A percentile compares a stretch with the other conserved stretches of the same genome.
Conservation (phyloP, 2,329 filamentous ascomycete genomes). For the Fusarium fracticaudum region DNA sequence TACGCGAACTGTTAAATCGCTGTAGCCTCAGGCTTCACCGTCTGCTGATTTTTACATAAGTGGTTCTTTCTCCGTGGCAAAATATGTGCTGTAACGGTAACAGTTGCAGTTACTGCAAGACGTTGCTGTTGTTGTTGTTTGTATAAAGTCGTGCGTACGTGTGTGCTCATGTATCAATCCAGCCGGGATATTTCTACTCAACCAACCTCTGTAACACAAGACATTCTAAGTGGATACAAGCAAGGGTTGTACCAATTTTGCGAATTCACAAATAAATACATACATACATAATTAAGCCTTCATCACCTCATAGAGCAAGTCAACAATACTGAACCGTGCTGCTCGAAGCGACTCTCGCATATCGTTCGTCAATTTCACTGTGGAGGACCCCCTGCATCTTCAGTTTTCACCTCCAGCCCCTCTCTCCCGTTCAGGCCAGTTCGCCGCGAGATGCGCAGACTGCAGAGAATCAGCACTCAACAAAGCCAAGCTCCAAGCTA, state of each 20-base stretch:
- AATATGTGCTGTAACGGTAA: neutral
- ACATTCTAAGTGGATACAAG: neutral
- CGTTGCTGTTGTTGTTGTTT: neutral
- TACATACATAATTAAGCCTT: neutral
- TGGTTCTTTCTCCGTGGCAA: constrained; percentile 1
- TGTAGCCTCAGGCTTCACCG: constrained; percentile 16
- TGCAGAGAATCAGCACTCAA: neutral
- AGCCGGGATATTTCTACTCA: neutral
- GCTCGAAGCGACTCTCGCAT: constrained; percentile 23
- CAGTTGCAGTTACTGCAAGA: neutral
- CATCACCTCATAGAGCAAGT: constrained; percentile 10
- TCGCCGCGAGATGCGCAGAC: constrained; percentile 19
- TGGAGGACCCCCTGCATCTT: constrained; percentile 9
- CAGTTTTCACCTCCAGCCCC: neutral
- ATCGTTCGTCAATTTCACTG: constrained; percentile 11
- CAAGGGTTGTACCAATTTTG: constrained; percentile 2
- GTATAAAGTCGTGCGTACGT: neutral
- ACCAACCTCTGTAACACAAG: neutral
- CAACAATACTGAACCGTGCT: constrained; percentile 24
- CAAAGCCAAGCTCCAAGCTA: neutral
- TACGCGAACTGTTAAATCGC: neutral
- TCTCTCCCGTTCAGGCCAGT: neutral
- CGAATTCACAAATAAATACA: neutral
- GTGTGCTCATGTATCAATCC: neutral
- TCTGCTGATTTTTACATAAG: constrained; percentile 10